A percentile compares a stretch with the other conserved stretches of the same genome.
These are phyloP conservation scores for Umbilicaria muhlenbergii DNA, from an alignment of 495 filamentous ascomycete genomes.

Conservation along the genomic window DNA sequence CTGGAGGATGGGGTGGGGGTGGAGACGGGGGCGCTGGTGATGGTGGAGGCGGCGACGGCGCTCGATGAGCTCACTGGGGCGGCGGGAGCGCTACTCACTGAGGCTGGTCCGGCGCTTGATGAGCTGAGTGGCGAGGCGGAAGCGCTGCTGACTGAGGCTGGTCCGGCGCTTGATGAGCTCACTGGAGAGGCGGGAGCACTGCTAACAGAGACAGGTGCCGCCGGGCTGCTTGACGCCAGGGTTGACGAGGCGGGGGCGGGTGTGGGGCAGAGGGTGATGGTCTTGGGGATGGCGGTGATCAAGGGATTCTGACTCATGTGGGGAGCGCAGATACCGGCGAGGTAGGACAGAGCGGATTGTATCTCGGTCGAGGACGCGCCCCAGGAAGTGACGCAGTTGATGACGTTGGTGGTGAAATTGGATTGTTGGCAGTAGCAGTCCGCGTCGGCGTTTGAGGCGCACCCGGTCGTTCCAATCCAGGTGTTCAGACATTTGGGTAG, in stretches of 20 bases:
- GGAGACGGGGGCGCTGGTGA: constrained; percentile 30
- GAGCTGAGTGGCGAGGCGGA: constrained; percentile 11
- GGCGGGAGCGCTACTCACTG: constrained; percentile 9
- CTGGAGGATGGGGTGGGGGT: constrained; percentile 27
- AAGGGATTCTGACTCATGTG: constrained; percentile 65
- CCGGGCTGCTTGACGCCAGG: constrained; percentile 16
- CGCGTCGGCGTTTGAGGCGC: constrained; percentile 69
- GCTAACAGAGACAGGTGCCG: constrained; percentile 10
- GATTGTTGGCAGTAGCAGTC: constrained; percentile 76
- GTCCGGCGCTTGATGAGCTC: constrained; percentile 17
- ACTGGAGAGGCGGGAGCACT: constrained; percentile 9
- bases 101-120: constrained; percentile 14
- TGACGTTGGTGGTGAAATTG: constrained; percentile 64
- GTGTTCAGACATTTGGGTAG: constrained; percentile 90
- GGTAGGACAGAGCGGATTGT: constrained; percentile 59
- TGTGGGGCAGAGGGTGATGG: constrained; percentile 39
- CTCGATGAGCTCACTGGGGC: constrained; percentile 15
- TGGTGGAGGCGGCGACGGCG: constrained; percentile 27
- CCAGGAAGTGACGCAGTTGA: constrained; percentile 66
- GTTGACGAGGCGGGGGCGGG: constrained; percentile 6
- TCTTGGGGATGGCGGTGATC: constrained; percentile 55
- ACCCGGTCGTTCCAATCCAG: constrained; percentile 57
- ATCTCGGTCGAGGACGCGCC: constrained; percentile 50
- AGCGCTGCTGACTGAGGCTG: constrained; percentile 8
- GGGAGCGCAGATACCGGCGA: constrained; percentile 79